A percentile compares a stretch with the other conserved stretches of the same genome.
Evolutionary conservation across 176 grass and related monocot genomes (phyloP).

Genomic region (Triticum dicoccoides): DNA sequence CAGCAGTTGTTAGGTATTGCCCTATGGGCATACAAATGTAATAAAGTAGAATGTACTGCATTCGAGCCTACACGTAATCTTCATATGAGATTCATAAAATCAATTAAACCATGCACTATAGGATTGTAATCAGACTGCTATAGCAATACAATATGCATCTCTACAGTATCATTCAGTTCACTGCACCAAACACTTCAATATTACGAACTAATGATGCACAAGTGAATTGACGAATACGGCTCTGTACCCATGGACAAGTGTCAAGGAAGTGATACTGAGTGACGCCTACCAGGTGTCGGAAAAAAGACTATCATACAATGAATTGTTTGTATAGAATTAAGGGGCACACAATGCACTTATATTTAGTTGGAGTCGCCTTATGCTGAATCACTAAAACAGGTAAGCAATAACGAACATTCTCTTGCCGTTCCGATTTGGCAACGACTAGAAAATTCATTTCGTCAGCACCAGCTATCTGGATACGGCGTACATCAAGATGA

Average conservation of each 20-base stretch:
- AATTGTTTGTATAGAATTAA: slow-evolving; percentile 13
- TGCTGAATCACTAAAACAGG: slow-evolving; percentile 6
- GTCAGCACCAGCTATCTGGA: neutral
- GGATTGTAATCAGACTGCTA: slow-evolving; percentile 3
- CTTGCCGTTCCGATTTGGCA: neutral
- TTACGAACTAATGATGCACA: neutral
- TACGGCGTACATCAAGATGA: neutral
- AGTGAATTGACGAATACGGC: neutral
- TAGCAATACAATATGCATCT: slow-evolving; percentile 15
- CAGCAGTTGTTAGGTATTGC: neutral
- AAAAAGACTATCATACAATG: slow-evolving; percentile 10
- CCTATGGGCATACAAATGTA: neutral
- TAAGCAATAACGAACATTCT: slow-evolving; percentile 12
- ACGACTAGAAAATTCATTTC: neutral
- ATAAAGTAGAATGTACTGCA: slow-evolving; percentile 2
- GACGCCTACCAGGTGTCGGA: neutral
- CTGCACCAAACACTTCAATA: neutral
- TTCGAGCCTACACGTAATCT: slow-evolving; percentile 7
- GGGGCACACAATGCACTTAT: neutral
- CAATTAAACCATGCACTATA: neutral
- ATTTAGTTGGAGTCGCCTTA: neutral
- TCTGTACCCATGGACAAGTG: neutral
- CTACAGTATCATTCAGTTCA: neutral
- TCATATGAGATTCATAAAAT: slow-evolving; percentile 6
- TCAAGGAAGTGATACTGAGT: slow-evolving; percentile 2